phyloP scores from a whole-genome alignment of 2,329 filamentous ascomycete species.

The Chaetomiaceae sp. region DNA sequence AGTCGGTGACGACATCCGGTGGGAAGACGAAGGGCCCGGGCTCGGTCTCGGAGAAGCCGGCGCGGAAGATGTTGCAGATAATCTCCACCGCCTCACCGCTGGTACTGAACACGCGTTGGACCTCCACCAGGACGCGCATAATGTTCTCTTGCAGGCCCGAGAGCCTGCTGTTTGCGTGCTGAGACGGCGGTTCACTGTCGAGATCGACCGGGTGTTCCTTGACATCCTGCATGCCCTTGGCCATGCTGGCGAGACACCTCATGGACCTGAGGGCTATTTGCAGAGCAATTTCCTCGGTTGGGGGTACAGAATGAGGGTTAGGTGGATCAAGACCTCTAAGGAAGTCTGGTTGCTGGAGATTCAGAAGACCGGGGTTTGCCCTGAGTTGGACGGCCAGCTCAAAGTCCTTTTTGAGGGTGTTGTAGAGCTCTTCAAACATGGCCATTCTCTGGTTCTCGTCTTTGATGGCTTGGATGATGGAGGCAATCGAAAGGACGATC shows the following conservation, averaged over 20 bases:
- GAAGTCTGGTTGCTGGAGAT: conserved; percentile 23
- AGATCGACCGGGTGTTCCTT: conserved; percentile 64
- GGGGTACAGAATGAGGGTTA: conserved; percentile 19
- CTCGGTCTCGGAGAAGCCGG: conserved; percentile 69
- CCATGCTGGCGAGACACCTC: conserved; percentile 64
- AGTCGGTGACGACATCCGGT: conserved; percentile 58
- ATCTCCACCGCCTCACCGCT: conserved; percentile 66
- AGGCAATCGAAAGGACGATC: conserved; percentile 68
- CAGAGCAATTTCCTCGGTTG: conserved; percentile 40
- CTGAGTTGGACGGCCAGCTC: conserved; percentile 37
- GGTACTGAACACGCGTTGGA: conserved; percentile 48
- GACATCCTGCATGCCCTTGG: conserved; percentile 65
- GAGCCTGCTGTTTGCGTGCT: conserved; percentile 24
- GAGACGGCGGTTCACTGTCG: conserved; percentile 39
- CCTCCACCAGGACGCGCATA: conserved; percentile 42
- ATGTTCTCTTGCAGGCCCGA: conserved; percentile 42
- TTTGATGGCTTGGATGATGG: conserved; percentile 67
- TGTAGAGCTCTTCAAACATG: conserved; percentile 54
- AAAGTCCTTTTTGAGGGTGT: conserved; percentile 60
- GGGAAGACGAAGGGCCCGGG: conserved; percentile 75
- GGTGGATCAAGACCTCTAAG: conserved; percentile 25
- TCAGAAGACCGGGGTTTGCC: conserved; percentile 26
- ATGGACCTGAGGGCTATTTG: conserved; percentile 54
- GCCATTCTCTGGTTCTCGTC: conserved; percentile 50
- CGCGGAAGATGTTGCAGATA: conserved; percentile 65